These are phyloP conservation scores for Pseudonitzschia multiseries DNA, from an alignment of 108 stramenopile genomes.

Conservation along the genomic window DNA sequence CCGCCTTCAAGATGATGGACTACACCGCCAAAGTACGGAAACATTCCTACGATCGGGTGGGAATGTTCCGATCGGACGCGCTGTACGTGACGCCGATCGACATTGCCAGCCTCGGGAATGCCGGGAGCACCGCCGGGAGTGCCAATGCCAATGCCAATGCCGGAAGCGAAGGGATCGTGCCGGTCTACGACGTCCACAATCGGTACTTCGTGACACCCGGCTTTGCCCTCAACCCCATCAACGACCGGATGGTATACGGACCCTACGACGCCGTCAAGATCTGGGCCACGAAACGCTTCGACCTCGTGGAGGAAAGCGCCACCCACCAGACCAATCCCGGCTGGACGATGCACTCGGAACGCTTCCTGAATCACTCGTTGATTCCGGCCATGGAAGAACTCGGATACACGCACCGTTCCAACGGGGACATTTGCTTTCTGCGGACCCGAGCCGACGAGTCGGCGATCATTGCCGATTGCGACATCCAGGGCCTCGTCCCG, in stretches of 20 bases:
- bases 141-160: not conserved
- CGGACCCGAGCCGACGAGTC: constrained; percentile 43
- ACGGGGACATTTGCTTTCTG: constrained; percentile 43
- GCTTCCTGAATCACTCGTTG: constrained; percentile 39
- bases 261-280: constrained; percentile 49
- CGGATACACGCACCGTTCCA: constrained; percentile 17
- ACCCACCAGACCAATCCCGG: constrained; percentile 24
- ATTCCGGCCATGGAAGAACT: constrained; percentile 36
- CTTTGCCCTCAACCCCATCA: constrained; percentile 39
- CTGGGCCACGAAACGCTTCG: constrained; percentile 62
- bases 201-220: constrained; percentile 24
- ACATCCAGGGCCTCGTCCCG: constrained; percentile 1
- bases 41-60: constrained; percentile 39
- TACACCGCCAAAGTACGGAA: constrained; percentile 18
- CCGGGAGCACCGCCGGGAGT: not conserved
- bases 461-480: constrained; percentile 41
- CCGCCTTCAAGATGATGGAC: constrained; percentile 45
- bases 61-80: constrained; percentile 53
- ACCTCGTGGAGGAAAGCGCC: constrained; percentile 35
- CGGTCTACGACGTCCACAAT: constrained; percentile 22
- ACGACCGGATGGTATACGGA: constrained; percentile 60
- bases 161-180: too few species aligned
- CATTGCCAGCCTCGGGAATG: constrained; percentile 39
- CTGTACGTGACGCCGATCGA: constrained; percentile 51
- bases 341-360: constrained; percentile 42